Percentiles rank a stretch among this genome's conserved stretches.
phyloP scores from a whole-genome alignment of 73 alveolate species.

The Stentor coeruleus region DNA sequence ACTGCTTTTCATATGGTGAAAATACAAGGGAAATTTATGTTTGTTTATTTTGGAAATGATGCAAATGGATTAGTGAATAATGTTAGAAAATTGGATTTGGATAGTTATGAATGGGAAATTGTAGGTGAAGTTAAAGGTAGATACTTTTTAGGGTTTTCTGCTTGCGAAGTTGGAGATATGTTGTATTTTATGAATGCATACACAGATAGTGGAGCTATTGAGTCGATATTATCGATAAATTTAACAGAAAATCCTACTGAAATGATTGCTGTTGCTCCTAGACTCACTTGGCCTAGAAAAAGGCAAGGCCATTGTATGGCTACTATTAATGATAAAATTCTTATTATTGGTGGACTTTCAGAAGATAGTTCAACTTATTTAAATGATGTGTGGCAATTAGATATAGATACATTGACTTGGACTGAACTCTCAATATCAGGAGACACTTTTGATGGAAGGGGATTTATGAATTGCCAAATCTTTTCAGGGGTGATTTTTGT shows the following conservation, averaged over 20 bases:
- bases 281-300: neutral
- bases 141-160: neutral
- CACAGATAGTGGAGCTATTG: neutral
- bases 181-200: neutral
- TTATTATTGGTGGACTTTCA: conserved; percentile 9
- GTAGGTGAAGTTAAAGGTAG: neutral
- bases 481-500: no score
- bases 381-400: neutral
- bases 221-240: neutral
- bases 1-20: no score
- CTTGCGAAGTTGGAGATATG: neutral
- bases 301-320: neutral
- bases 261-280: no score
- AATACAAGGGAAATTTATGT: no score
- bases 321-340: neutral
- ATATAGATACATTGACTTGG: neutral
- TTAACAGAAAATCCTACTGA: neutral
- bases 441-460: neutral
- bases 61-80: neutral
- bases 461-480: neutral
- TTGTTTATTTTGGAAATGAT: neutral
- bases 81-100: no score
- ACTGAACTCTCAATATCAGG: neutral
- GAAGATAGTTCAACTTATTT: neutral
- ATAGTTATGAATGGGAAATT: neutral